phyloP scores from a whole-genome alignment of 345 rosid genomes.

The Salix purpurea region DNA sequence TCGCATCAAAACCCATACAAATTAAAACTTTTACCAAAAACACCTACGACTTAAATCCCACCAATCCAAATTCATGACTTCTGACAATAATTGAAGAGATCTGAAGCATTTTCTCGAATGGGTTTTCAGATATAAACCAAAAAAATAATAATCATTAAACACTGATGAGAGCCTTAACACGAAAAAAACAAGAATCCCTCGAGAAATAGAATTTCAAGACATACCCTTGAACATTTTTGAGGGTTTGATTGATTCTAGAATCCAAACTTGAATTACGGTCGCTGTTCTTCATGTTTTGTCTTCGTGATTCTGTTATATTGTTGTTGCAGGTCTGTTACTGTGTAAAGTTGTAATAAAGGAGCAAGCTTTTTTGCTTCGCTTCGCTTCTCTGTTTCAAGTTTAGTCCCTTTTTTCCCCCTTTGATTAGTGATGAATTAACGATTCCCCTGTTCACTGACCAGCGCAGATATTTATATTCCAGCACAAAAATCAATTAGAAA shows the following conservation, averaged over 20 bases:
- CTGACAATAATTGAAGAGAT: slow-evolving; percentile 15
- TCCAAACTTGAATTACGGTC: slow-evolving; percentile 43
- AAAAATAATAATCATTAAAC: not conserved
- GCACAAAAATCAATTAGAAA: not conserved
- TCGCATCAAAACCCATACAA: not conserved
- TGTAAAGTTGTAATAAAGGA: not conserved
- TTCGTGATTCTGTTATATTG: not conserved
- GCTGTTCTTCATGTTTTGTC: slow-evolving; percentile 25
- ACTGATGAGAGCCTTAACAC: slow-evolving; percentile 11
- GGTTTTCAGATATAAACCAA: slow-evolving; percentile 1
- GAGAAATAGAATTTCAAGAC: not conserved
- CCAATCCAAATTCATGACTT: slow-evolving; percentile 1
- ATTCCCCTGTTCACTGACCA: not conserved
- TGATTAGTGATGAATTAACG: not conserved
- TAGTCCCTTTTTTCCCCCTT: not conserved
- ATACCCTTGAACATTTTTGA: slow-evolving; percentile 88
- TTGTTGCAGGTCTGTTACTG: not conserved
- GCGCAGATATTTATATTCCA: not conserved
- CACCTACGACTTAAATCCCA: not conserved
- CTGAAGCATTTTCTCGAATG: slow-evolving; percentile 16
- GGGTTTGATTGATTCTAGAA: slow-evolving; percentile 87
- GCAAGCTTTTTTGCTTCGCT: not conserved
- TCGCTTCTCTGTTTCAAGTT: not conserved
- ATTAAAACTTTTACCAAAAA: not conserved
- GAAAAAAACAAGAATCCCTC: not conserved